Evolutionary conservation across 805 yeast genomes (phyloP).

Genomic region (Saccharomycopsis sp.): DNA sequence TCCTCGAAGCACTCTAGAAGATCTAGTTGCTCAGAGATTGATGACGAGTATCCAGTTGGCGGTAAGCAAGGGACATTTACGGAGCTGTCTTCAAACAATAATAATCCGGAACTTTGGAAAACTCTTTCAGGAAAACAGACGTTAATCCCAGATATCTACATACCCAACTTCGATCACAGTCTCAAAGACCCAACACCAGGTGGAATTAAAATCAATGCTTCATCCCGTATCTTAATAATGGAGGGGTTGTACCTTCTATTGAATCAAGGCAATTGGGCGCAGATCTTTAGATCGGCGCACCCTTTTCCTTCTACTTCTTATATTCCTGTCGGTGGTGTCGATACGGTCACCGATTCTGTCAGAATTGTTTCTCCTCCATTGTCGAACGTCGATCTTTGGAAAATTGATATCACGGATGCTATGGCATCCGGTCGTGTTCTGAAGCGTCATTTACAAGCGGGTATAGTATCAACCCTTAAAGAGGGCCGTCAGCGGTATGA

Average conservation of each 20-base stretch:
- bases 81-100: constrained; percentile 10
- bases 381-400: constrained; percentile 38
- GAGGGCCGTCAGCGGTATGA: constrained; percentile 35
- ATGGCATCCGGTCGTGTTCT: constrained; percentile 54
- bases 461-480: constrained; percentile 39
- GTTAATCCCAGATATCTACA: constrained; percentile 33
- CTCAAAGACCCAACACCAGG: constrained; percentile 62
- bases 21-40: constrained; percentile 4
- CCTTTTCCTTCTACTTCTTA: constrained; percentile 4
- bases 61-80: constrained; percentile 7
- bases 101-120: neutral
- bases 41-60: neutral
- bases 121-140: constrained; percentile 5
- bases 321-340: neutral
- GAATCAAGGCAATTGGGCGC: constrained; percentile 52
- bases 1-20: constrained; percentile 1
- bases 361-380: constrained; percentile 2
- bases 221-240: constrained; percentile 48
- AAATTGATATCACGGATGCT: constrained; percentile 40
- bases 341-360: neutral
- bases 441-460: constrained; percentile 56
- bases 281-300: constrained; percentile 34
- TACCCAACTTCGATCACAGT: constrained; percentile 74
- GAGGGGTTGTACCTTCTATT: constrained; percentile 75
- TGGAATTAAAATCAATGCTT: constrained; percentile 39